Conservation (phyloP, 2,329 filamentous ascomycete genomes). For the Cylindrodendrum hubeiense region DNA sequence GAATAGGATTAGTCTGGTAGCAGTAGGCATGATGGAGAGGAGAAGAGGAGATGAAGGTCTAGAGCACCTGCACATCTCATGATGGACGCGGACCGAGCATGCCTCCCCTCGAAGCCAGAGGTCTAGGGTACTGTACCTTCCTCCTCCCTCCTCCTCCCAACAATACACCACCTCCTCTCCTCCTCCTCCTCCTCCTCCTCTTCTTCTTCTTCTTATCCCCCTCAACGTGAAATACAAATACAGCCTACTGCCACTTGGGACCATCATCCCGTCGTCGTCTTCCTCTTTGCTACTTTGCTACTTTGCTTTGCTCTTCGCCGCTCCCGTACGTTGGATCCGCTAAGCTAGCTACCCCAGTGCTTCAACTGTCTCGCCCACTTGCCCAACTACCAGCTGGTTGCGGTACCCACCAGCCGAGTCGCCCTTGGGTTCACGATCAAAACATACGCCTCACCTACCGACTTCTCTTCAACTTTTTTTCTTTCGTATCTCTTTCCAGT, state of each 20-base stretch:
- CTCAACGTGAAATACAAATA: neutral
- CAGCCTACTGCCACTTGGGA: neutral
- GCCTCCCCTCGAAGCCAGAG: too few relatives aligned
- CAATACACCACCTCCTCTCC: neutral
- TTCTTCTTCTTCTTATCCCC: neutral
- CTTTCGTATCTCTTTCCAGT: neutral
- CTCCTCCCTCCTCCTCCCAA: neutral
- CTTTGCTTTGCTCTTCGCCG: neutral
- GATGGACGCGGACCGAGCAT: neutral
- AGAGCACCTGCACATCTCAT: neutral
- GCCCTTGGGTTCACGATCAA: neutral
- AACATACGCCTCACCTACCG: slow-evolving; percentile 1
- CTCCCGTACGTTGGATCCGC: slow-evolving; percentile 18
- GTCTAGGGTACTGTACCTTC: neutral
- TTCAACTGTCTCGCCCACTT: slow-evolving; percentile 21
- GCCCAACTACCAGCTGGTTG: slow-evolving; percentile 16
- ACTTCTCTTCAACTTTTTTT: neutral
- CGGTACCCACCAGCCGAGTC: slow-evolving; percentile 13
- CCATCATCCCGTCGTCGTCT: neutral
- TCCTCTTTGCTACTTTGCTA: neutral
- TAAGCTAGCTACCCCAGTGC: slow-evolving; percentile 16
- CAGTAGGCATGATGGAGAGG: slow-evolving; percentile 11
- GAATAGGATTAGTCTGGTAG: slow-evolving; percentile 21
- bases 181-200: neutral
- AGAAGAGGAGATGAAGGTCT: slow-evolving; percentile 3